phyloP scores from a whole-genome alignment of 495 filamentous ascomycete genomes.

The Glarea lozoyensis region DNA sequence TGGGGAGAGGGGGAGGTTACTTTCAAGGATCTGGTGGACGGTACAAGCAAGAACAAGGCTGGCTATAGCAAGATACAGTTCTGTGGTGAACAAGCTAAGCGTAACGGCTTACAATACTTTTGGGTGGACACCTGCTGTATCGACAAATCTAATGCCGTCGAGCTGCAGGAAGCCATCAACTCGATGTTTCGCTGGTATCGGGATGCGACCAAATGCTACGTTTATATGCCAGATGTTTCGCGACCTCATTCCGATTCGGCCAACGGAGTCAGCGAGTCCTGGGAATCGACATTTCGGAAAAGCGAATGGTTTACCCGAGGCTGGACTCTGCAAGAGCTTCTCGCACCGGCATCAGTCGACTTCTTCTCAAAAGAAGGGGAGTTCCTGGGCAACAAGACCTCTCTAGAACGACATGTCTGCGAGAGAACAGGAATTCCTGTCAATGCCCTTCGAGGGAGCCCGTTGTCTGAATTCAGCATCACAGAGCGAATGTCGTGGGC shows the following conservation, averaged over 20 bases:
- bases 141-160: constrained; percentile 21
- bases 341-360: constrained; percentile 22
- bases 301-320: constrained; percentile 22
- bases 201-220: constrained; percentile 12
- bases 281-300: constrained; percentile 6
- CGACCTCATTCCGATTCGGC: neutral
- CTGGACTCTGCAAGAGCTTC: constrained; percentile 27
- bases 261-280: neutral
- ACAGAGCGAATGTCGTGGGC: constrained; percentile 11
- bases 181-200: constrained; percentile 26
- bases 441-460: constrained; percentile 10
- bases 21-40: constrained; percentile 18
- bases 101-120: constrained; percentile 18
- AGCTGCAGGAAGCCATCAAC: constrained; percentile 28
- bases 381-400: constrained; percentile 9
- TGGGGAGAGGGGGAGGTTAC: constrained; percentile 22
- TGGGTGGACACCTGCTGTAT: constrained; percentile 37
- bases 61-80: constrained; percentile 22
- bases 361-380: constrained; percentile 9
- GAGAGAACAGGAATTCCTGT: constrained; percentile 10
- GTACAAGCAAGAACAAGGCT: neutral
- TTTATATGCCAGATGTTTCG: constrained; percentile 10
- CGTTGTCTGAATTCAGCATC: constrained; percentile 7
- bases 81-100: constrained; percentile 16
- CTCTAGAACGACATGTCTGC: constrained; percentile 10